Base-by-base conservation (phyloP, 176 grass and related monocot genomes). In the Cenchrus purpureus region DNA sequence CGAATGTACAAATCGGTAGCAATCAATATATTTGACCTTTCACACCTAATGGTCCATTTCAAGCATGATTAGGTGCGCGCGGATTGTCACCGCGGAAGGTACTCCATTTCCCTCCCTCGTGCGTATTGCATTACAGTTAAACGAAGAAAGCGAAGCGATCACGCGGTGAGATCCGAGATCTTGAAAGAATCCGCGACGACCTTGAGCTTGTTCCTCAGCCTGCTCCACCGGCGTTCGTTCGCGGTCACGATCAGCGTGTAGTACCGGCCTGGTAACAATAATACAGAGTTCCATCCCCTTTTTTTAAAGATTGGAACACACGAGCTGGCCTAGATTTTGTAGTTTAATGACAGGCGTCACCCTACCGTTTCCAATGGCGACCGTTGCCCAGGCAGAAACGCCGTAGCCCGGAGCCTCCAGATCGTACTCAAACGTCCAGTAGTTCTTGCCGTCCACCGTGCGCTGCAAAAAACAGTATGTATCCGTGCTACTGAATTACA, bases 371-470 rank as follows among this genome's bases (percentile, higher is more conserved):
- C 96, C 96, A 19, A 98, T 92, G 68, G 89, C 93, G 43, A 98
- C 83, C 25, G 96, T 98, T 40, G 96, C 96, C 51, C 94, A 98
- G 0, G 96, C 89, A 10, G 96, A 91, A 10, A 94, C 84, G 28
- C 89, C 82, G 52, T 93, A 95, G 74, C 76, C 80, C 2, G 87
- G 89, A 14, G 93, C 89, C 84, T 88, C 85, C 80, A 98, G 93
- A 50, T 98, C 96, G 79, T 95, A 98, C 84, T 98, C 95, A 58
- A 95, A 92, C 7, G 92, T 98, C 96, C 96, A 98, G 83, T 98
- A 95, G 73, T 98, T 95, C 86, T 93, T 98, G 82, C 96, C 96
- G 60, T 95, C 91, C 57, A 92, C 80, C 29, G 91, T 94, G 7
- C 96, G 89, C 93, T 98, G 91, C 86, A 76, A 64, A 64, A 78